Base-by-base conservation (phyloP, 1,284 basidiomycete genomes). In the Tausonia pullulans region DNA sequence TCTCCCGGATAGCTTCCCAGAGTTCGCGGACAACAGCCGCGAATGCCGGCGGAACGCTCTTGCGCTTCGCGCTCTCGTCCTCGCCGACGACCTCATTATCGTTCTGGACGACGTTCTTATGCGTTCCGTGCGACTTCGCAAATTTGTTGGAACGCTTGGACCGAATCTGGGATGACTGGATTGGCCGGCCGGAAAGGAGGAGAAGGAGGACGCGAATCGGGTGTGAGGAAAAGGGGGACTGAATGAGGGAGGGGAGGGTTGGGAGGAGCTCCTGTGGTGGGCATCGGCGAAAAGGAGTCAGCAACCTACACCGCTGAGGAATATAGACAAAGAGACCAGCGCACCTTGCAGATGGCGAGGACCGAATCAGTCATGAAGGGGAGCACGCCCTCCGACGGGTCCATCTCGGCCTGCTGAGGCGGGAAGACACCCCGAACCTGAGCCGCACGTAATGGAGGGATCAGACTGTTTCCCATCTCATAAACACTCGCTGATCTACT, bases 191-290 rank as follows among this genome's bases (percentile, higher is more conserved):
- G 14, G 83, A 85, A 16, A 95, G 79, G 45, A 95, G 79, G 5
- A 87, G 74, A 5, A 96, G 80, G 1, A 96, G 77, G 14, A 87
- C 83, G 49, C 91, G 85, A 58, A 94, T 69, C 50, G 91, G 88
- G 70, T 95, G 93, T 0, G 92, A 92, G 41, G 86, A 90, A 71
- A 92, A 93, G 16, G 87, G 84, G 70, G 93, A 85, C 77, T 86
- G 83, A 48, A 93, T 76, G 45, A 94, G 81, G 4, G 79, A 77
- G 0, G 84, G 77, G 40, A 92, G 77, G 5, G 76, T 76, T 1
- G 87, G 83, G 1, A 84, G 72, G 41, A 92, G 70, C 79, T 91
- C 90, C 85, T 90, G 61, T 27, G 6, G 39, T n/a, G 13, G 68
- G 27, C 27, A 27, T 2, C 61, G 10, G 64, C 48, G 45, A 10